A percentile compares a stretch with the other conserved stretches of the same genome.
These are phyloP conservation scores for Linum usitatissimum DNA, from an alignment of 345 rosid species.

Conservation along the genomic window DNA sequence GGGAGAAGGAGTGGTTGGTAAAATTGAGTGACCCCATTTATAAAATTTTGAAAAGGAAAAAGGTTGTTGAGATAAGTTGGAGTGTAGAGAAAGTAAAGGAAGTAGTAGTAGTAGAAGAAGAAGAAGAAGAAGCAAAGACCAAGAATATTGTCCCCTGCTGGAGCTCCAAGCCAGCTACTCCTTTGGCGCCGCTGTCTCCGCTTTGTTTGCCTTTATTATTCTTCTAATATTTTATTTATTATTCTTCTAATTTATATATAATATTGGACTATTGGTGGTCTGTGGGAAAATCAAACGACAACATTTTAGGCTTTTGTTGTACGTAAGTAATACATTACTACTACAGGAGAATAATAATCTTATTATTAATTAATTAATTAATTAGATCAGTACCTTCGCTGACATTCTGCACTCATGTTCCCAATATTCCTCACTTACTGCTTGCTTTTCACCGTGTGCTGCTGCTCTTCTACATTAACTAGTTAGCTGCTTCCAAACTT, in stretches of 20 bases:
- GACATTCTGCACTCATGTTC: conserved; percentile 50
- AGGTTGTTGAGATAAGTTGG: conserved; percentile 16
- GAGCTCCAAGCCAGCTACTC: conserved; percentile 42
- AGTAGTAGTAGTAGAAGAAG: not conserved
- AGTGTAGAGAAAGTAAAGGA: conserved; percentile 1
- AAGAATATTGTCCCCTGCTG: conserved; percentile 42
- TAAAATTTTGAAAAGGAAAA: not conserved
- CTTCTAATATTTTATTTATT: too few relatives aligned
- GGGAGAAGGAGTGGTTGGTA: not conserved
- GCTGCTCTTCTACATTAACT: too few relatives aligned
- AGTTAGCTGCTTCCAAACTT: too few relatives aligned
- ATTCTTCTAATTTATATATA: too few relatives aligned
- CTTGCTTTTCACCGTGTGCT: conserved; percentile 8
- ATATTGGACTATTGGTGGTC: too few relatives aligned
- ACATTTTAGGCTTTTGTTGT: not conserved
- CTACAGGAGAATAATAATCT: not conserved
- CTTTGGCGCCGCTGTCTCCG: conserved; percentile 66
- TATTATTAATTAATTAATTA: not conserved
- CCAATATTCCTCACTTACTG: conserved; percentile 19
- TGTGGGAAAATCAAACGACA: not conserved
- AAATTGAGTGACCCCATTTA: not conserved
- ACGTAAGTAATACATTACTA: not conserved
- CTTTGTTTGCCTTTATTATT: conserved; percentile 16
- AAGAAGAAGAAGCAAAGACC: conserved; percentile 8
- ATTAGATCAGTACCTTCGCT: conserved; percentile 25